These are phyloP conservation scores for Daldinia sp. DNA, from an alignment of 2,329 filamentous ascomycete genomes.

Conservation along the genomic window DNA sequence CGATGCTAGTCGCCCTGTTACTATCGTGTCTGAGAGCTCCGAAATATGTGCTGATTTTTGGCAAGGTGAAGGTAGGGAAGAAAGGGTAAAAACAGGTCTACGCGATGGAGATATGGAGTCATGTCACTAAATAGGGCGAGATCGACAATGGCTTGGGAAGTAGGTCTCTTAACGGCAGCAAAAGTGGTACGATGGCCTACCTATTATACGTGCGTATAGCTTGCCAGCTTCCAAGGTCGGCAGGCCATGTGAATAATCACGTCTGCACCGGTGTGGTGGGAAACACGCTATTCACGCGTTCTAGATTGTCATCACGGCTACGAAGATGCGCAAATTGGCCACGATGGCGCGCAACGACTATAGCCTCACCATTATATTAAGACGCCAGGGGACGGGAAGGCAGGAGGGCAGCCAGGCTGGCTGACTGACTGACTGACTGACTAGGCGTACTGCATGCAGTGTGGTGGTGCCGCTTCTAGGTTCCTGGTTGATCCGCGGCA, in stretches of 20 bases:
- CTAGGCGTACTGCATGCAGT: background rate
- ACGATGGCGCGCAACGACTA: conserved; percentile 22
- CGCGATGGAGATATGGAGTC: background rate
- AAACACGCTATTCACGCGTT: conserved; percentile 15
- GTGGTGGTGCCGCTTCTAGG: conserved; percentile 14
- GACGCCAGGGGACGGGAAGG: conserved; percentile 6
- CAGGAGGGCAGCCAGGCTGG: conserved; percentile 6
- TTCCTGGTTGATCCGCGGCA: conserved; percentile 19
- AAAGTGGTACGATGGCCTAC: conserved; percentile 6
- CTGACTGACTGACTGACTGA: too few species aligned
- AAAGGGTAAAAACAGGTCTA: background rate
- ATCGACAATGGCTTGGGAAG: conserved; percentile 28
- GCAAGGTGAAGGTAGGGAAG: background rate
- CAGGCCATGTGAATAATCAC: conserved; percentile 23
- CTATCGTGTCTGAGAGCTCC: background rate
- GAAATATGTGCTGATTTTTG: background rate
- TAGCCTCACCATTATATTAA: conserved; percentile 6
- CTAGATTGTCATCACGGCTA: conserved; percentile 12
- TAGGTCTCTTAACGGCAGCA: background rate
- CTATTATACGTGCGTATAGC: conserved; percentile 12
- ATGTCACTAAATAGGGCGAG: conserved; percentile 16
- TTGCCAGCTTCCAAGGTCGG: conserved; percentile 1
- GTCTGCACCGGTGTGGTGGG: conserved; percentile 19
- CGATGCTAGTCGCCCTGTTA: too few species aligned
- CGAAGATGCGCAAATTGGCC: conserved; percentile 20